Base-by-base conservation (phyloP, 1,284 basidiomycete species). In the Tremellales sp. region DNA sequence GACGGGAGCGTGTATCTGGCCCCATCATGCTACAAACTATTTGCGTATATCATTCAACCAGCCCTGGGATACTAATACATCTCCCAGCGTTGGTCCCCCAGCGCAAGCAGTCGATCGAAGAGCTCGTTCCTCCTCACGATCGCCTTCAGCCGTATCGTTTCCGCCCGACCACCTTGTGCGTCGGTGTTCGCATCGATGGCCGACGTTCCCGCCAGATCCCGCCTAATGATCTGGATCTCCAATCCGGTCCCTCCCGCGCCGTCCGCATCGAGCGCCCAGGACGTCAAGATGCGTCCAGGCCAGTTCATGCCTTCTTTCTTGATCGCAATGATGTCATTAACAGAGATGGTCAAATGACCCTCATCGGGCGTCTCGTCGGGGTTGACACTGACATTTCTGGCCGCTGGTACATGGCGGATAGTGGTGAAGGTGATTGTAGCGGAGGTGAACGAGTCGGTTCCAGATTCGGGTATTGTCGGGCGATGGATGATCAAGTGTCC, bases 171-270 rank as follows among this genome's bases (percentile, higher is more conserved):
- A 3, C 19, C 27, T 25, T 41, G 16, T n/a, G 22, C 12, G 25
- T 39, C 29, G 34, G 37, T 32, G 18, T 34, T 43, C 4, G 4
- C 21, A 5, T 25, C 39, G 22, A 7, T 1, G 28, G n/a, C 19
- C 40, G 22, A 33, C 29, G 41, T 40, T 18, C 18, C 16, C n/a
- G 25, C 14, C 16, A 31, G 21, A 40, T 48, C 27, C 27, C 41
- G 14, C 14, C 53, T 37, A 2, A 47, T 24, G 13, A 61, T 38
- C 28, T 37, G 48, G 24, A 64, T 40, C 19, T 57, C 58, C 32
- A 64, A n/a, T 2, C 62, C 62, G 13, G 54, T 58, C 9, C 58
- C 62, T n/a, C 60, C 62, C n/a, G 56, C 58, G 24, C 55, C 56
- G 18, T 53, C 27, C 10, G 47, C 31, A 36, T 53, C 51, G 6